Conservation (phyloP, 768 basidiomycete genomes). For the Auriscalpium microsporum region DNA sequence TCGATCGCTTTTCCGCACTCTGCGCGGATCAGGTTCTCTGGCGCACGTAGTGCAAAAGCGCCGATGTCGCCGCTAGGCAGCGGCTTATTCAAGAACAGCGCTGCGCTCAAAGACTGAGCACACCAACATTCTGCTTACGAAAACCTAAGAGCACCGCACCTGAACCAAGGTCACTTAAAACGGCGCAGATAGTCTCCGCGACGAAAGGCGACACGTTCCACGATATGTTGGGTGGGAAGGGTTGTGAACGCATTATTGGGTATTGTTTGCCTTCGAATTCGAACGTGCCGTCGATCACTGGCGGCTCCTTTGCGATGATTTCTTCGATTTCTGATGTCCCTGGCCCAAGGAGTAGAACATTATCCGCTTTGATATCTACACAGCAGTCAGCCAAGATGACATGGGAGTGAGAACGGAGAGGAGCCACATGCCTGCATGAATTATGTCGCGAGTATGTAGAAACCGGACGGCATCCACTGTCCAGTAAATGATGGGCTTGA, state of each 20-base stretch:
- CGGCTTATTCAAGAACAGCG: background rate
- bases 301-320: background rate
- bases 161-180: background rate
- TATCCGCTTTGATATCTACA: background rate
- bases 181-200: background rate
- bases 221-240: background rate
- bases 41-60: background rate
- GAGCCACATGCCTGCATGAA: background rate
- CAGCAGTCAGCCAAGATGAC: background rate
- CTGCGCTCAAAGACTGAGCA: background rate
- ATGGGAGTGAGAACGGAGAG: background rate
- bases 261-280: background rate
- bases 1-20: background rate
- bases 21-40: background rate
- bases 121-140: background rate
- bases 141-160: background rate
- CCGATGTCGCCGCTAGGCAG: background rate
- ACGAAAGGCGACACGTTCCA: background rate
- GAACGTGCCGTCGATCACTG: background rate
- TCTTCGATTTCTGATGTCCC: background rate
- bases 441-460: background rate
- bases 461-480: background rate
- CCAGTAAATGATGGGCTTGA: background rate
- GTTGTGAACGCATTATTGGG: background rate
- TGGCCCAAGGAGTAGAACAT: background rate